Conservation (phyloP, 1,139 yeast genomes). For the Candida tunisiensis region DNA sequence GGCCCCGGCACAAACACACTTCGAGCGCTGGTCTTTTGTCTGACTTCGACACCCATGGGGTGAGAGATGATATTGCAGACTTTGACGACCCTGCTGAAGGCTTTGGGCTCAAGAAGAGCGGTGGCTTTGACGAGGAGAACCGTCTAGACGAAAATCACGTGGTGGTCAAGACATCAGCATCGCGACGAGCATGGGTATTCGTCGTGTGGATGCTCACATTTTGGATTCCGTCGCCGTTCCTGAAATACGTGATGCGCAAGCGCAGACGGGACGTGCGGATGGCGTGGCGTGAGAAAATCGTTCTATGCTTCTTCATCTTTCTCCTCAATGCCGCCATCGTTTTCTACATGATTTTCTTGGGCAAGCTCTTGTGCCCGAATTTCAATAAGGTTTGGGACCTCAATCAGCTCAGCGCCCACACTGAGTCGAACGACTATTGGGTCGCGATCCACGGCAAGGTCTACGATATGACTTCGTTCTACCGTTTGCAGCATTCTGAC, state of each 20-base stretch:
- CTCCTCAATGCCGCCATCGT: conserved; percentile 20
- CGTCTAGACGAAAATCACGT: conserved; percentile 8
- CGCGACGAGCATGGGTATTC: conserved; percentile 20
- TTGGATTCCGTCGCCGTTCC: conserved; percentile 23
- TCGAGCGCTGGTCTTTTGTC: no score
- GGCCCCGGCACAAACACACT: neutral
- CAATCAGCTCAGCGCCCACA: conserved; percentile 18
- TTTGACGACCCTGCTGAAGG: neutral
- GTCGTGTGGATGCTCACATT: conserved; percentile 22
- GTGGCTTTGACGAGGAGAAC: conserved; percentile 6
- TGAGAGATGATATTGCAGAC: neutral
- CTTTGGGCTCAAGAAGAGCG: neutral
- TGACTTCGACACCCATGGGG: no score
- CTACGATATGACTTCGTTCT: conserved; percentile 24
- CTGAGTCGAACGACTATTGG: conserved; percentile 19
- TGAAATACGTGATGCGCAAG: conserved; percentile 19
- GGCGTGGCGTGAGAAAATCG: conserved; percentile 26
- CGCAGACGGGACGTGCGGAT: conserved; percentile 21
- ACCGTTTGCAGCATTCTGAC: conserved; percentile 24
- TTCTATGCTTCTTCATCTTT: conserved; percentile 18
- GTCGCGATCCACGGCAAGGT: conserved; percentile 24
- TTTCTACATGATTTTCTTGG: conserved; percentile 24
- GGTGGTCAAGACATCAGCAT: conserved; percentile 14
- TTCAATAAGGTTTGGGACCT: conserved; percentile 25
- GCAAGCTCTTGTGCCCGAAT: conserved; percentile 22